Evolutionary conservation across 306 rosid genomes (phyloP).

Genomic region (Mimosa pudica): DNA sequence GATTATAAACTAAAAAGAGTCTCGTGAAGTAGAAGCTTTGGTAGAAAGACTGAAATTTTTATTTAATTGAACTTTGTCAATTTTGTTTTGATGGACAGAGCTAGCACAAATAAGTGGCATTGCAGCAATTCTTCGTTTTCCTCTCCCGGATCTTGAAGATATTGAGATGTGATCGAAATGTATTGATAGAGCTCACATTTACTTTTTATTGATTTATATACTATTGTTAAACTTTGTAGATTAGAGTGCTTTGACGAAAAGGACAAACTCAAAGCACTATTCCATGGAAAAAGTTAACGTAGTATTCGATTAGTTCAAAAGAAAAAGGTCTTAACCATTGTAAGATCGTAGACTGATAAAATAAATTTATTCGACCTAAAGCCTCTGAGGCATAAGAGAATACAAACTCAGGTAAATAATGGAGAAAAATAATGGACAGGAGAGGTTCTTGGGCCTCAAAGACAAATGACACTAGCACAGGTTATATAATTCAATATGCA

Average conservation of each 20-base stretch:
- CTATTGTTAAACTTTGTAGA: constrained; percentile 24
- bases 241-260: not conserved
- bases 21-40: constrained; percentile 13
- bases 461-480: not conserved
- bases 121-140: constrained; percentile 95
- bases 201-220: not conserved
- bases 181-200: too few species aligned
- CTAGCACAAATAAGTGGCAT: constrained; percentile 49
- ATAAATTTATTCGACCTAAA: not conserved
- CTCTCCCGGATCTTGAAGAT: constrained; percentile 95
- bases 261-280: not conserved
- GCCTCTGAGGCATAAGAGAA: not conserved
- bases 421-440: not conserved
- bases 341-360: not conserved
- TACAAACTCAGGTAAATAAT: not conserved
- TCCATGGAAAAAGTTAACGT: too few species aligned
- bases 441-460: not conserved
- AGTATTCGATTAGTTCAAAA: not conserved
- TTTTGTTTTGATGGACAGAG: constrained; percentile 54
- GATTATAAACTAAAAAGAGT: not conserved
- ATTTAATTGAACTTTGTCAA: constrained; percentile 3
- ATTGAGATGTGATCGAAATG: constrained; percentile 66
- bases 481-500: not conserved
- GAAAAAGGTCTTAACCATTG: not conserved
- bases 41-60: not conserved